Conservation (phyloP, 164 flowering plant genomes). For the Pachysandra terminalis region DNA sequence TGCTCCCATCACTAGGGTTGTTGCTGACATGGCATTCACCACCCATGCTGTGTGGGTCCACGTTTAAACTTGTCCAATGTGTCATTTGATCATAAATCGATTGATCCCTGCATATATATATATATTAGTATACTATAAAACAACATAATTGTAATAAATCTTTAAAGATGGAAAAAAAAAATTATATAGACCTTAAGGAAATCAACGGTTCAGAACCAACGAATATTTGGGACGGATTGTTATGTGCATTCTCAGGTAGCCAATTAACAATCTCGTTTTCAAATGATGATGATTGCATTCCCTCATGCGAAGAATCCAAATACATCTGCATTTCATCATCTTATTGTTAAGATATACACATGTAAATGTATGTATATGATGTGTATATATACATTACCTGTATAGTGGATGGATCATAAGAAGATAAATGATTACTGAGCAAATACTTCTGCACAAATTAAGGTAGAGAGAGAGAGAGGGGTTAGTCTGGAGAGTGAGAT, state of each 20-base stretch:
- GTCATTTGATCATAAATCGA: conserved; percentile 26
- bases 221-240: conserved; percentile 20
- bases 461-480: neutral
- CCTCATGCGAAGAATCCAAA: conserved; percentile 42
- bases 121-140: too few species aligned
- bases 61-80: conserved; percentile 22
- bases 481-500: too few species aligned
- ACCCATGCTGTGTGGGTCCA: conserved; percentile 26
- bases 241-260: conserved; percentile 28
- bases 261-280: conserved; percentile 32
- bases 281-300: conserved; percentile 27
- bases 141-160: too few species aligned
- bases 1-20: conserved; percentile 14
- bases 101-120: conserved; percentile 26
- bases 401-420: conserved; percentile 37
- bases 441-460: conserved; percentile 46
- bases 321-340: conserved; percentile 25
- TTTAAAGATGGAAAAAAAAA: too few species aligned
- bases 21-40: conserved; percentile 38
- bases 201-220: conserved; percentile 30
- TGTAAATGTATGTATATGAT: too few species aligned
- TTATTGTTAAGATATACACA: too few species aligned
- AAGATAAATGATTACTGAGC: conserved; percentile 29
- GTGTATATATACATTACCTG: conserved; percentile 33
- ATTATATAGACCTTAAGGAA: conserved; percentile 24